phyloP scores from a whole-genome alignment of 176 grass and related monocot species.

The Coix lacrymajobi region DNA sequence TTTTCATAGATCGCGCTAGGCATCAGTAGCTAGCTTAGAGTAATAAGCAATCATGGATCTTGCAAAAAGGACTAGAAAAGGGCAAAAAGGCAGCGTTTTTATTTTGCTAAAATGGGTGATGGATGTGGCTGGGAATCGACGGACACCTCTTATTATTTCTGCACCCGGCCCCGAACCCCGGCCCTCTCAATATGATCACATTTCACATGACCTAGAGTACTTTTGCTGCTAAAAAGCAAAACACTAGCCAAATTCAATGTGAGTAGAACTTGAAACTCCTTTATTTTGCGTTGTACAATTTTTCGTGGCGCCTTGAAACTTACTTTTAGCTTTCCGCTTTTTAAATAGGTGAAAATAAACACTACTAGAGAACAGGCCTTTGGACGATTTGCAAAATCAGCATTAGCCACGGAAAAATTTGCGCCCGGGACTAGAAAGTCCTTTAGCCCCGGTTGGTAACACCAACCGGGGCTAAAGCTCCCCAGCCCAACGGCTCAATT shows the following conservation, averaged over 20 bases:
- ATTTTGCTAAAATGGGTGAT: background rate
- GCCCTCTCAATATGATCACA: background rate
- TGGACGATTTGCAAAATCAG: too few species aligned
- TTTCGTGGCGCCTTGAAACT: background rate
- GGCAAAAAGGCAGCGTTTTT: background rate
- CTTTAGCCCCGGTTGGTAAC: too few species aligned
- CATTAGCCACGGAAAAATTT: too few species aligned
- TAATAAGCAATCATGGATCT: conserved; percentile 20
- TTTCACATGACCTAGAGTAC: background rate
- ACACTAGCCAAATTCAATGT: background rate
- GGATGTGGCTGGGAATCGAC: background rate
- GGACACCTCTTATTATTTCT: background rate
- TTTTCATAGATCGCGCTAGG: conserved; percentile 13
- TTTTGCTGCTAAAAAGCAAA: background rate
- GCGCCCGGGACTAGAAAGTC: too few species aligned
- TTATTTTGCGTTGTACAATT: background rate
- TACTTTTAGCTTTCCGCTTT: background rate
- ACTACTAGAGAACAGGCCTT: too few species aligned
- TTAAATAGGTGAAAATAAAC: background rate
- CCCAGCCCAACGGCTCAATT: too few species aligned
- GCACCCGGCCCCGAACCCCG: background rate
- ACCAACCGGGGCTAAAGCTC: too few species aligned
- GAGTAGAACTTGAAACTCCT: background rate
- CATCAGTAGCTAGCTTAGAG: background rate
- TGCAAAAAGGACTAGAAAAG: conserved; percentile 22